Evolutionary conservation across 2,329 filamentous ascomycete species (phyloP).

Genomic region (Fusarium sp.): DNA sequence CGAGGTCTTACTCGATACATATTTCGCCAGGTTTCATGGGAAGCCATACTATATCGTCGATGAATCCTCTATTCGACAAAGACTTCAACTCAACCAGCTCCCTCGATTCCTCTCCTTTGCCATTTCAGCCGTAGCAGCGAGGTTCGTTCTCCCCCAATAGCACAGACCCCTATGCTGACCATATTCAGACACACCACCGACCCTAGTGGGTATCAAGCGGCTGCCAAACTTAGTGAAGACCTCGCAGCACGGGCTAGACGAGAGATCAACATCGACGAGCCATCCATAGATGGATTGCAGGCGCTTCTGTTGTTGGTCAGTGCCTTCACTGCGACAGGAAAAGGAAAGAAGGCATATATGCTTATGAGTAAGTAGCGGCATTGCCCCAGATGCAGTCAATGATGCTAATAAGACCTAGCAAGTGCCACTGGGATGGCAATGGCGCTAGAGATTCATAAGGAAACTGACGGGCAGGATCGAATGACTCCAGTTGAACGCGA

Average conservation of each 20-base stretch:
- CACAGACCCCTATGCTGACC: neutral
- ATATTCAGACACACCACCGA: conserved; percentile 71
- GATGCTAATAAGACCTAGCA: conserved; percentile 61
- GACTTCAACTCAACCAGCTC: conserved; percentile 75
- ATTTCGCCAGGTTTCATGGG: conserved; percentile 81
- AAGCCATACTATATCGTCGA: conserved; percentile 87
- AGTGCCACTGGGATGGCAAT: conserved; percentile 84
- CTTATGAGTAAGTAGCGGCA: conserved; percentile 69
- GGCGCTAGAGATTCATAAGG: conserved; percentile 82
- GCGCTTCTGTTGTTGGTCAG: conserved; percentile 79
- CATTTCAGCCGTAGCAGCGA: conserved; percentile 70
- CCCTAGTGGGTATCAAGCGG: conserved; percentile 72
- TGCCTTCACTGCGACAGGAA: conserved; percentile 80
- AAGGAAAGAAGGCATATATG: conserved; percentile 89
- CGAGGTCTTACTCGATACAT: conserved; percentile 77
- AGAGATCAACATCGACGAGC: conserved; percentile 82
- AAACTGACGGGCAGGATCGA: conserved; percentile 71
- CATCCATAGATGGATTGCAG: conserved; percentile 81
- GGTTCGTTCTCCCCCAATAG: conserved; percentile 54
- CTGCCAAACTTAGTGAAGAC: conserved; percentile 75
- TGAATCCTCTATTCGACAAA: conserved; percentile 77
- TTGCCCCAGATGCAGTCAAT: neutral
- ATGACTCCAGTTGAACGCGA: conserved; percentile 77
- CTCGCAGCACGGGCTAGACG: conserved; percentile 75
- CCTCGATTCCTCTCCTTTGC: conserved; percentile 64